phyloP scores from a whole-genome alignment of 83 land plant species.

The Isoetes engelmannii region DNA sequence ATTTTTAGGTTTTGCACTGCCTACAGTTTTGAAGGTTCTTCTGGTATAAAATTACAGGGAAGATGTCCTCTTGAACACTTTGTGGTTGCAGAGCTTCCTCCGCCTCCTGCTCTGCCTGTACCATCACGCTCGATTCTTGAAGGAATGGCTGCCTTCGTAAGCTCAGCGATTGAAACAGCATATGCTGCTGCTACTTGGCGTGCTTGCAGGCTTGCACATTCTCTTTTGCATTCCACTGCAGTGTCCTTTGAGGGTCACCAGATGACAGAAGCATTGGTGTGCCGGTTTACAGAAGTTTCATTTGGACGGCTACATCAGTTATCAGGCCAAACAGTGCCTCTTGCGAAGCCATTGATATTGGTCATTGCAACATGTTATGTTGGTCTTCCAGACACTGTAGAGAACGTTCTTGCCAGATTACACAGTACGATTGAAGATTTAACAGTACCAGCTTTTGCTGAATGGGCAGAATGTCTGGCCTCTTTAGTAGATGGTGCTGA shows the following conservation, averaged over 20 bases:
- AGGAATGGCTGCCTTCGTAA: constrained; percentile 47
- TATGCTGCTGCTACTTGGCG: constrained; percentile 65
- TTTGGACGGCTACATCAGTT: constrained; percentile 45
- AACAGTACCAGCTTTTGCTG: constrained; percentile 23
- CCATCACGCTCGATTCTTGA: constrained; percentile 61
- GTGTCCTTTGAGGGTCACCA: constrained; percentile 55
- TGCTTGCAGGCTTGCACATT: constrained; percentile 61
- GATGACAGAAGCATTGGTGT: constrained; percentile 32
- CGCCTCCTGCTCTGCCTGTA: constrained; percentile 46
- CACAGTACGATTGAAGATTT: constrained; percentile 14
- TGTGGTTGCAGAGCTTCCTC: constrained; percentile 25
- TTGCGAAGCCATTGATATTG: constrained; percentile 68
- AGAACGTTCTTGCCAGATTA: constrained; percentile 37
- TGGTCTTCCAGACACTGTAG: constrained; percentile 45
- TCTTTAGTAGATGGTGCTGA: constrained; percentile 30
- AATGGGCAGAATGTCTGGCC: constrained; percentile 51
- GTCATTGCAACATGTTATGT: constrained; percentile 59
- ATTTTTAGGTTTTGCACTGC: constrained; percentile 1
- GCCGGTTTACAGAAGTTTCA: constrained; percentile 46
- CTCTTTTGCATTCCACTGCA: constrained; percentile 45
- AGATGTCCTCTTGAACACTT: constrained; percentile 42
- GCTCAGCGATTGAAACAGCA: constrained; percentile 44
- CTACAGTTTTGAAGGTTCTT: background rate
- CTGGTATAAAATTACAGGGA: constrained; percentile 27
- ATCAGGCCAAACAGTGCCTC: constrained; percentile 33